Conservation (phyloP, 805 yeast genomes). For the Yamadazyma olivae region DNA sequence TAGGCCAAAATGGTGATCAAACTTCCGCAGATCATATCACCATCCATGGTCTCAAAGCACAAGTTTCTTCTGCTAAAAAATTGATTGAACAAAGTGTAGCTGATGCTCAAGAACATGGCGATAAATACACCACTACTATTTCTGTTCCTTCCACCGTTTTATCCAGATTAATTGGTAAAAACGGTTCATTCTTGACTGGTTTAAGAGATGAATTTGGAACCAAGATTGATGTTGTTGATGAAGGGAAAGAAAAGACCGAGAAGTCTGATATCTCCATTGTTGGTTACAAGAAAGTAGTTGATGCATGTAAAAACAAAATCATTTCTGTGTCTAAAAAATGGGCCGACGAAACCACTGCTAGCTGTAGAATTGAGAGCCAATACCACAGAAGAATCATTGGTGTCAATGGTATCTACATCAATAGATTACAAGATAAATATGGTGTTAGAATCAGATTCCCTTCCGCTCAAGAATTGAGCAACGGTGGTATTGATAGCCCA, state of each 20-base stretch:
- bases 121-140: conserved; percentile 43
- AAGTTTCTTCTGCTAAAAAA: conserved; percentile 52
- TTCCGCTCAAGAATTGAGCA: conserved; percentile 23
- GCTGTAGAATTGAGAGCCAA: conserved; percentile 68
- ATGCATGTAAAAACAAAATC: conserved; percentile 63
- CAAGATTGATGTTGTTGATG: conserved; percentile 65
- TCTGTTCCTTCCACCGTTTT: conserved; percentile 66
- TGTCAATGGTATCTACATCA: conserved; percentile 72
- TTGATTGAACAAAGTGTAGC: conserved; percentile 54
- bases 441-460: conserved; percentile 80
- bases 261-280: conserved; percentile 54
- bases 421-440: conserved; percentile 85
- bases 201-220: conserved; percentile 73
- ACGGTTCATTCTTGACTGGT: conserved; percentile 70
- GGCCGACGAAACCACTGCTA: conserved; percentile 74
- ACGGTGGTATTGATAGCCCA: conserved; percentile 31
- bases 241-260: conserved; percentile 21
- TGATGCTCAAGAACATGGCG: conserved; percentile 51
- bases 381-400: conserved; percentile 85
- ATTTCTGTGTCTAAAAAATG: conserved; percentile 61
- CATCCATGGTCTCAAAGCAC: conserved; percentile 67
- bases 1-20: conserved; percentile 42
- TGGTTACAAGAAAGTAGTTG: conserved; percentile 79
- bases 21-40: conserved; percentile 56
- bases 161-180: conserved; percentile 85